phyloP scores from a whole-genome alignment of 1,284 basidiomycete genomes.

The Termitomyces sp. region DNA sequence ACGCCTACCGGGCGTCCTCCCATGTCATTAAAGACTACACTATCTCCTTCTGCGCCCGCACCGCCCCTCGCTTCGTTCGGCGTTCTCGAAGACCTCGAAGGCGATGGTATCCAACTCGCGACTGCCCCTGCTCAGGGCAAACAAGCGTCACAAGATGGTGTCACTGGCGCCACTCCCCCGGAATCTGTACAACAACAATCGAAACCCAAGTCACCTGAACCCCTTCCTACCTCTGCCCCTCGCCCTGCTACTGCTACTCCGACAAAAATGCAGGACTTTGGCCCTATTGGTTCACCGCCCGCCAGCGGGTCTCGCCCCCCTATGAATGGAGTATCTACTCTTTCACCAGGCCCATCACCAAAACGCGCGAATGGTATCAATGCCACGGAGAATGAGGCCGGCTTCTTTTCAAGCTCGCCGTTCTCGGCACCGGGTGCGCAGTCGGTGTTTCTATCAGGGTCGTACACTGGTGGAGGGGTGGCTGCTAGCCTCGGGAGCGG shows the following conservation, averaged over 20 bases:
- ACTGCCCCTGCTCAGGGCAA: slow-evolving; percentile 42
- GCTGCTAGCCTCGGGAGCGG: slow-evolving; percentile 39
- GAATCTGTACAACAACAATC: slow-evolving; percentile 2
- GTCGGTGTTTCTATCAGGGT: slow-evolving; percentile 41
- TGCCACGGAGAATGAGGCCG: slow-evolving; percentile 23
- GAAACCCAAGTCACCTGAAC: slow-evolving; percentile 38
- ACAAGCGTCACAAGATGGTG: slow-evolving; percentile 20
- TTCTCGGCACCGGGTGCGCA: slow-evolving; percentile 67
- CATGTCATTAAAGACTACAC: slow-evolving; percentile 62
- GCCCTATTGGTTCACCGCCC: slow-evolving; percentile 74
- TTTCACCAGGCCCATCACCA: slow-evolving; percentile 34
- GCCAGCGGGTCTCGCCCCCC: slow-evolving; percentile 18
- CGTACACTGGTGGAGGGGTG: slow-evolving; percentile 24
- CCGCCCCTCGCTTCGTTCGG: slow-evolving; percentile 68
- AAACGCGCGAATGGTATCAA: slow-evolving; percentile 29
- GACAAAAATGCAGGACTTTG: slow-evolving; percentile 51
- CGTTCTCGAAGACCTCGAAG: slow-evolving; percentile 32
- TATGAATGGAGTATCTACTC: slow-evolving; percentile 15
- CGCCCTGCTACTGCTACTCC: slow-evolving; percentile 32
- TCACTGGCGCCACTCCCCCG: neutral
- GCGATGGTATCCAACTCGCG: slow-evolving; percentile 37
- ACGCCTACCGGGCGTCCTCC: slow-evolving; percentile 50
- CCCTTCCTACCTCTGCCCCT: slow-evolving; percentile 39
- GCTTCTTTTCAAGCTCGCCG: slow-evolving; percentile 50
- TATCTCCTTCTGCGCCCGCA: slow-evolving; percentile 75